Conservation (phyloP, 805 yeast genomes). For the Nakazawaea populi region DNA sequence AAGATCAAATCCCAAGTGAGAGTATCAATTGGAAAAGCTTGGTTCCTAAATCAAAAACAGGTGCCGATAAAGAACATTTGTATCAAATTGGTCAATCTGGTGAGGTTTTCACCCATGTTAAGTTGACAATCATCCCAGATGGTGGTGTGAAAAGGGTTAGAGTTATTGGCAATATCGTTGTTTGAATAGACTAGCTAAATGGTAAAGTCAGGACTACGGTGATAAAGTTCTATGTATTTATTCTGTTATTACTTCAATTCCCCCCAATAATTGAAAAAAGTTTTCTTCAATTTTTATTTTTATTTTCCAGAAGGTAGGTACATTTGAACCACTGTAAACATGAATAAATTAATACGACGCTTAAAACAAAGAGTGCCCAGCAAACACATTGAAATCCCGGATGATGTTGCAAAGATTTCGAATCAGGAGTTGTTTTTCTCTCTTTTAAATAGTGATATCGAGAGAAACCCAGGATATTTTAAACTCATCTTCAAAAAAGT, state of each 20-base stretch:
- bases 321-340: no score
- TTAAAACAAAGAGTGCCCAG: slow-evolving; percentile 26
- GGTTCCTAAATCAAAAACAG: slow-evolving; percentile 66
- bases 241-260: no score
- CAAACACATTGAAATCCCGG: slow-evolving; percentile 6
- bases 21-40: slow-evolving; percentile 54
- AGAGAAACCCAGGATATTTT: slow-evolving; percentile 46
- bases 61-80: slow-evolving; percentile 78
- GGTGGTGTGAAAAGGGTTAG: slow-evolving; percentile 94
- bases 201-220: not conserved
- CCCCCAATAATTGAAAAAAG: no score
- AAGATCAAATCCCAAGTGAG: slow-evolving; percentile 34
- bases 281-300: no score
- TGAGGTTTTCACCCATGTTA: slow-evolving; percentile 59
- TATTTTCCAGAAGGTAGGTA: no score
- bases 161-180: slow-evolving; percentile 57
- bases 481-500: slow-evolving; percentile 38
- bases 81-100: slow-evolving; percentile 26
- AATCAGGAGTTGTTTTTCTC: slow-evolving; percentile 18
- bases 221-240: no score
- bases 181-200: not conserved
- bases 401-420: slow-evolving; percentile 12
- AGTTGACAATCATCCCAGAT: slow-evolving; percentile 84
- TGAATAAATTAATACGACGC: slow-evolving; percentile 19
- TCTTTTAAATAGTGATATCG: slow-evolving; percentile 18